phyloP scores from a whole-genome alignment of 805 yeast species.

The Yamadazyma phyllophila region DNA sequence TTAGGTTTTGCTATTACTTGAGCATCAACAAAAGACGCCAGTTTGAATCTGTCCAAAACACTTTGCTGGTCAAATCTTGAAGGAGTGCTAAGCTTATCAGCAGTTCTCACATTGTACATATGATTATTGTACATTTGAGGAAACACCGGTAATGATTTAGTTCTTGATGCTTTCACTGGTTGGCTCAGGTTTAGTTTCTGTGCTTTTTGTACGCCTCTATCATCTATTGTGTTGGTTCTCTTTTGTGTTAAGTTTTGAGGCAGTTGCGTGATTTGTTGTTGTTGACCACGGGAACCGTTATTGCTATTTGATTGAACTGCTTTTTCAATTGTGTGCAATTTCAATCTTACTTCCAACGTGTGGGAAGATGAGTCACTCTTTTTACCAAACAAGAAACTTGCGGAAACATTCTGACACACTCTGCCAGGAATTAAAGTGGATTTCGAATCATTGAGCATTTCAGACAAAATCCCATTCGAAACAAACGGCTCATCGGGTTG shows the following conservation, averaged over 20 bases:
- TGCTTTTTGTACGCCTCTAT: constrained; percentile 11
- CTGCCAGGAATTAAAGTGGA: constrained; percentile 45
- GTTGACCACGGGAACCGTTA: too few species aligned
- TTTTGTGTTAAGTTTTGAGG: neutral
- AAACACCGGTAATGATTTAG: constrained; percentile 43
- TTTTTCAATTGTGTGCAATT: constrained; percentile 41
- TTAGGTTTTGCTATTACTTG: constrained; percentile 41
- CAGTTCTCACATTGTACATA: constrained; percentile 40
- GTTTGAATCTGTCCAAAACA: constrained; percentile 43
- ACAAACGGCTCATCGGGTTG: constrained; percentile 50
- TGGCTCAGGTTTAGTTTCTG: neutral
- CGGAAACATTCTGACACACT: constrained; percentile 57
- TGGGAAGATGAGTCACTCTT: constrained; percentile 35
- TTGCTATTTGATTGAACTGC: neutral
- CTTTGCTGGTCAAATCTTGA: constrained; percentile 40
- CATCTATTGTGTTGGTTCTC: neutral
- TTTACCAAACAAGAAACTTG: constrained; percentile 40
- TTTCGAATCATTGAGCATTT: constrained; percentile 24
- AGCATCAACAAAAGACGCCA: constrained; percentile 44
- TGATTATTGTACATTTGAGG: constrained; percentile 38
- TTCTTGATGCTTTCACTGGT: constrained; percentile 42
- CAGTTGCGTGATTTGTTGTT: too few species aligned
- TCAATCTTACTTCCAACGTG: constrained; percentile 57
- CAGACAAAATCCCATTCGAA: constrained; percentile 38
- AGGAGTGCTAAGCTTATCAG: constrained; percentile 38